Evolutionary conservation across 2,329 filamentous ascomycete species (phyloP).

Genomic region (Aspergillus fijiensis): DNA sequence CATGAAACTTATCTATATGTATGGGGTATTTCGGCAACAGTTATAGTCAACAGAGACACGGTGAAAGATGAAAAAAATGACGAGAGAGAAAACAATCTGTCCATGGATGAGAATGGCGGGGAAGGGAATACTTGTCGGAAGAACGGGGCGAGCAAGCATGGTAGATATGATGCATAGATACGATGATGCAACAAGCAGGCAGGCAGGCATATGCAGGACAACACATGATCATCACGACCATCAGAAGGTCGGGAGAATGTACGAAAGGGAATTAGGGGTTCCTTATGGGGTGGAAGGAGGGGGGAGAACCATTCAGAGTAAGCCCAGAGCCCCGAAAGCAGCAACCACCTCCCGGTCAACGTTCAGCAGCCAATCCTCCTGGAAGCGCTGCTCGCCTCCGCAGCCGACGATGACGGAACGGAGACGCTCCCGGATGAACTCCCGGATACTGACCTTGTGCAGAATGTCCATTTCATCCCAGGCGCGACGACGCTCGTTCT

Average conservation of each 20-base stretch:
- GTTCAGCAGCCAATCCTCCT: slow-evolving; percentile 45
- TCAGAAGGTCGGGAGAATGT: too few relatives aligned
- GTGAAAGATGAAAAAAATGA: neutral
- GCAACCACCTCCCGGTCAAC: slow-evolving; percentile 45
- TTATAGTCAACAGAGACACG: neutral
- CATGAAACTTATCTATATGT: neutral
- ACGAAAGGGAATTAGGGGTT: neutral
- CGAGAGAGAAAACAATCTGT: neutral
- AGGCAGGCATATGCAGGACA: too few relatives aligned
- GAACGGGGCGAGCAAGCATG: too few relatives aligned
- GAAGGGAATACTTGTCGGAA: too few relatives aligned
- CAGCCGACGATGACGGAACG: slow-evolving; percentile 40
- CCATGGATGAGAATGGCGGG: neutral
- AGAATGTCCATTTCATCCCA: slow-evolving; percentile 44
- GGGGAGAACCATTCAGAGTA: slow-evolving; percentile 25
- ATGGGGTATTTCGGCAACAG: neutral
- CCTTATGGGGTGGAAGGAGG: neutral
- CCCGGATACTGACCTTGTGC: slow-evolving; percentile 46
- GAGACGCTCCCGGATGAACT: slow-evolving; percentile 45
- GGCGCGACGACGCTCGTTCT: slow-evolving; percentile 41
- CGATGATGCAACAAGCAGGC: too few relatives aligned
- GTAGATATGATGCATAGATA: too few relatives aligned
- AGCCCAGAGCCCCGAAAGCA: slow-evolving; percentile 39
- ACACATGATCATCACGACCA: too few relatives aligned
- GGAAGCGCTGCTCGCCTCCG: slow-evolving; percentile 44